Percentiles rank a stretch among this genome's conserved stretches.
Conservation (phyloP, 306 rosid species). For the Sicyos baderoa region DNA sequence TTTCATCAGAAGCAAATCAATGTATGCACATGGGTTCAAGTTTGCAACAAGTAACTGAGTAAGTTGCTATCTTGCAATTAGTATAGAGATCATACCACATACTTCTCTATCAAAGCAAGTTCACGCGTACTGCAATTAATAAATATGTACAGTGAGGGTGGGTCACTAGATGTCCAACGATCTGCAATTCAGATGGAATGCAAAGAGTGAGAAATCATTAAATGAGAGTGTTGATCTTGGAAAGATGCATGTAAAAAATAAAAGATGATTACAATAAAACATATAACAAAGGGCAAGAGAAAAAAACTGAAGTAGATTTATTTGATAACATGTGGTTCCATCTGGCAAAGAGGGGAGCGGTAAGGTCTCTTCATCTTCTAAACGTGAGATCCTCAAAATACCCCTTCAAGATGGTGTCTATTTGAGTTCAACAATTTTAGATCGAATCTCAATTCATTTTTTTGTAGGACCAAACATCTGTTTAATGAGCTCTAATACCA, state of each 20-base stretch:
- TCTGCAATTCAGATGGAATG: slow-evolving; percentile 44
- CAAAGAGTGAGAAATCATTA: slow-evolving; percentile 18
- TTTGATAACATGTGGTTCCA: background rate
- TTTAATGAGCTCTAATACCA: too few species aligned
- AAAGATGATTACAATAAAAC: background rate
- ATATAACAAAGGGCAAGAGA: background rate
- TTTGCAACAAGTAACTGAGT: background rate
- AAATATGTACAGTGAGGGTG: slow-evolving; percentile 79
- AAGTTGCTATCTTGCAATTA: slow-evolving; percentile 23
- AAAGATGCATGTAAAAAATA: background rate
- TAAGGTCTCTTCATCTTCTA: too few species aligned
- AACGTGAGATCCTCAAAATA: too few species aligned
- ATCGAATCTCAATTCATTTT: too few species aligned
- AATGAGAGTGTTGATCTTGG: background rate
- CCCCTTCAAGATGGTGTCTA: too few species aligned
- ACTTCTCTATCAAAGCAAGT: slow-evolving; percentile 83
- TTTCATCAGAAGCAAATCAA: background rate
- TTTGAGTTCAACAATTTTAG: too few species aligned
- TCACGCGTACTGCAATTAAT: slow-evolving; percentile 87
- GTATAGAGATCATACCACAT: slow-evolving; percentile 67
- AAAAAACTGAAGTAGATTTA: background rate
- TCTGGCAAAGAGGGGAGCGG: too few species aligned
- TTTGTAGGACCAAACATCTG: too few species aligned
- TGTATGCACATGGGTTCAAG: background rate
- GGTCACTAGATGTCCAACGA: slow-evolving; percentile 76